Percentiles rank a stretch among this genome's conserved stretches.
phyloP scores from a whole-genome alignment of 192 early-diverging fungal genomes.

The Coemansia sp. region DNA sequence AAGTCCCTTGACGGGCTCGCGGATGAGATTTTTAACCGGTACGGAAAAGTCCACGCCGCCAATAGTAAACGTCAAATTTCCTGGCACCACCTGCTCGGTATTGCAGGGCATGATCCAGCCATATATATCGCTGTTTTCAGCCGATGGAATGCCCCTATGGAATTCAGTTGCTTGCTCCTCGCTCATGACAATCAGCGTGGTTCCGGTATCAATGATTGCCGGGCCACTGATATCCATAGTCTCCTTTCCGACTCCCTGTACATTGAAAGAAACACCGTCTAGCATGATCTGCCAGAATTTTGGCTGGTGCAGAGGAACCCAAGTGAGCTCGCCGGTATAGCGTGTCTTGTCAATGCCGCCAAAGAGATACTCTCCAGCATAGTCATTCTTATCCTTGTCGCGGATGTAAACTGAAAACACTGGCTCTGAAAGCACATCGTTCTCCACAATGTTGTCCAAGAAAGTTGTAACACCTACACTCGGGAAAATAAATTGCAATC shows the following conservation, averaged over 20 bases:
- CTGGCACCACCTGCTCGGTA: constrained; percentile 41
- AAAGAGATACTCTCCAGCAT: constrained; percentile 60
- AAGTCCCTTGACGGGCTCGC: constrained; percentile 50
- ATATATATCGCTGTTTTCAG: constrained; percentile 45
- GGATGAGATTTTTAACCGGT: constrained; percentile 39
- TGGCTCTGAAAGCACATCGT: constrained; percentile 56
- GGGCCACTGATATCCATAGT: constrained; percentile 40
- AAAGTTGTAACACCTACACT: constrained; percentile 50
- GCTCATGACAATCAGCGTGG: constrained; percentile 60
- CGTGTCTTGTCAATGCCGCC: constrained; percentile 52
- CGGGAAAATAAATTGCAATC: not conserved
- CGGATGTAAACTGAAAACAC: constrained; percentile 68
- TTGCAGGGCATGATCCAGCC: constrained; percentile 54
- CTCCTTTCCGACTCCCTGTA: constrained; percentile 29
- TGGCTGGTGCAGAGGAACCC: constrained; percentile 50
- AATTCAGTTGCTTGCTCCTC: constrained; percentile 55
- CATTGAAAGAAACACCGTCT: constrained; percentile 39
- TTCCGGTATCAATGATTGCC: constrained; percentile 63
- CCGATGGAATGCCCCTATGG: constrained; percentile 49
- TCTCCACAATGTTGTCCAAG: constrained; percentile 53
- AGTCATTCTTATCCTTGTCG: constrained; percentile 49
- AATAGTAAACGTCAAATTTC: constrained; percentile 45
- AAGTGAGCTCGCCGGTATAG: constrained; percentile 54
- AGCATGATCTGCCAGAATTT: constrained; percentile 58
- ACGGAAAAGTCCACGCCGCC: constrained; percentile 40